A percentile compares a stretch with the other conserved stretches of the same genome.
Conservation (phyloP, 495 filamentous ascomycete genomes). For the Haplographium delicatum region DNA sequence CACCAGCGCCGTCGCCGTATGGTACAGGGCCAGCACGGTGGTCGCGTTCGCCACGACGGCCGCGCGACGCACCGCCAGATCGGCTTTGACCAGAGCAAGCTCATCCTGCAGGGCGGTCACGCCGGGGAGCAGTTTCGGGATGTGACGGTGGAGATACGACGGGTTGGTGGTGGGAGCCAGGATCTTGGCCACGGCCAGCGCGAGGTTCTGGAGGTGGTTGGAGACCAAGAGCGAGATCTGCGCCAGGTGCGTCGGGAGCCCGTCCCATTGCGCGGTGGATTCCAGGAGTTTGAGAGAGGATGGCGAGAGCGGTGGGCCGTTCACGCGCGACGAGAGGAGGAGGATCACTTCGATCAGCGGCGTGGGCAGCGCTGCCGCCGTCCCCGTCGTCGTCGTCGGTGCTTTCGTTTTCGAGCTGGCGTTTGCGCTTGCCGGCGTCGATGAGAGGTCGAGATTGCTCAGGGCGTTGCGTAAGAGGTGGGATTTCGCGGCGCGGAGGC, state of each 20-base stretch:
- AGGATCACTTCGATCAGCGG: slow-evolving; percentile 23
- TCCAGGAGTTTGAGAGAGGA: slow-evolving; percentile 8
- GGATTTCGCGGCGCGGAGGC: slow-evolving; percentile 9
- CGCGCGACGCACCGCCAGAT: slow-evolving; percentile 32
- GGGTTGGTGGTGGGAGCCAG: slow-evolving; percentile 43
- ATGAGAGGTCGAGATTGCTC: slow-evolving; percentile 13
- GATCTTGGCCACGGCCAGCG: slow-evolving; percentile 38
- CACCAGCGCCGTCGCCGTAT: slow-evolving; percentile 9
- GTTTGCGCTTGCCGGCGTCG: background rate
- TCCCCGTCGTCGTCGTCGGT: background rate
- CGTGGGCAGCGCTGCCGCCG: slow-evolving; percentile 11
- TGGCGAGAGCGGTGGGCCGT: background rate
- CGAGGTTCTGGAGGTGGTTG: slow-evolving; percentile 32
- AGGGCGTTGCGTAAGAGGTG: slow-evolving; percentile 17
- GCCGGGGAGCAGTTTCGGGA: slow-evolving; percentile 34
- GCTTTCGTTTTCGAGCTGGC: slow-evolving; percentile 3
- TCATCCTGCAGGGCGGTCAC: slow-evolving; percentile 24
- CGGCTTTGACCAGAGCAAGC: slow-evolving; percentile 19
- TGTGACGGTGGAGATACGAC: slow-evolving; percentile 43
- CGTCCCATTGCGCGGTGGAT: slow-evolving; percentile 11
- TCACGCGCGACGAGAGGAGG: slow-evolving; percentile 20
- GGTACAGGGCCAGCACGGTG: slow-evolving; percentile 30
- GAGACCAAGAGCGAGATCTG: slow-evolving; percentile 36
- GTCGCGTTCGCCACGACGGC: slow-evolving; percentile 29
- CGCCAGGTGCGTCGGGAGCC: slow-evolving; percentile 33